Evolutionary conservation across 2,329 filamentous ascomycete species (phyloP), one percentile per base, ranked within the genome.

Genomic region (Arthrinium phaeospermum): DNA sequence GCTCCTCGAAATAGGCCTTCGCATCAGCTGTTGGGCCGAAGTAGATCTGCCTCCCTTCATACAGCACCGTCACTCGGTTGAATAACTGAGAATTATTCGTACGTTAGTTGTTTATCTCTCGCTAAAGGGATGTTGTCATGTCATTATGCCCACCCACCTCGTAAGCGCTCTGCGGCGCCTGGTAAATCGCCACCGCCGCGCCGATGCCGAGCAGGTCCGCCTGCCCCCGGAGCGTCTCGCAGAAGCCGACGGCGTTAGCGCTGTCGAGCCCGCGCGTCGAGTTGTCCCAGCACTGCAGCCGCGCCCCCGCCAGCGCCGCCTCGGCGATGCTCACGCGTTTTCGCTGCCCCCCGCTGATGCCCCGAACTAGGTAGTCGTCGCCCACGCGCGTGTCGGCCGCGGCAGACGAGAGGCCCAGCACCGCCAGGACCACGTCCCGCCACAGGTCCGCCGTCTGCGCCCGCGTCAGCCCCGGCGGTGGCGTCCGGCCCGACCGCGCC

Each of bases 31-130:
- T 88, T 0, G 88, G 87, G 0, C 93, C 94, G 74, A 92, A 95
- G 82, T 90, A 96, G 74, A 95, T 95, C 78, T 95, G 89, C 0
- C 91, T 87, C 0, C 93, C 94, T 78, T 95, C 91, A 77, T 95
- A 94, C 0, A 95, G 83, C 0, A 96, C 91, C 0, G 91, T 86
- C 0, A 89, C 90, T 79, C 94, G 95, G 82, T 96, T 92, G 76
- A 96, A 95, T 19, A 90, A 82, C 64, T 67, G 22, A 12, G 0
- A 7, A 24, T 6, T 3, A 22, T 14, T 51, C n/a, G n/a, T 24
- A 22, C 27, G 27, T 30, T 30, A 30, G 4, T 30, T 30, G 4
- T 30, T 30, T 30, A 2, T 30, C 27, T 30, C 27, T 30, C 27
- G 27, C 27, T 2, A 30, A n/a, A 6, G 47, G 24, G 46, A 16